phyloP scores from a whole-genome alignment of 1,139 yeast genomes.

The Taphrina populina region DNA sequence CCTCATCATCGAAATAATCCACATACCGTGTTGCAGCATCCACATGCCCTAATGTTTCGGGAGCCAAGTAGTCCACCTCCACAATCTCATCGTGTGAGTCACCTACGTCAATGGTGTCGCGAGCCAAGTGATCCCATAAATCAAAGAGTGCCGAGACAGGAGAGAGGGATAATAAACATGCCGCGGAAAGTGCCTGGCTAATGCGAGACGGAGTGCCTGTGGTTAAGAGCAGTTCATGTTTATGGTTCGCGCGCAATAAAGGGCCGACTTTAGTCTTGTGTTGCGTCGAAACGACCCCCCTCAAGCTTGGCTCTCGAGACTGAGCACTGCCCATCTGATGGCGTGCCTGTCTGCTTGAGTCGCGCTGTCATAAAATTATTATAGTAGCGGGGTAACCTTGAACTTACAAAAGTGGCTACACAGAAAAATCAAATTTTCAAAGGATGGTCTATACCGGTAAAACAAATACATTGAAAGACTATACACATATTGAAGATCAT shows the following conservation, averaged over 20 bases:
- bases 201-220: not conserved
- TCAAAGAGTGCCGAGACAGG: constrained; percentile 28
- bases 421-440: no score
- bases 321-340: constrained; percentile 11
- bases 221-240: not conserved
- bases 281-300: not conserved
- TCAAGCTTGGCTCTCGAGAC: not conserved
- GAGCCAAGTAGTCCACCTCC: constrained; percentile 12
- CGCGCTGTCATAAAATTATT: no score
- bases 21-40: constrained; percentile 17
- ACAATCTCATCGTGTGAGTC: constrained; percentile 28
- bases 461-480: no score
- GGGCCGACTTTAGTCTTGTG: constrained; percentile 17
- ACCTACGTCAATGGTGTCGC: constrained; percentile 8
- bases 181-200: constrained; percentile 15
- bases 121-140: constrained; percentile 20
- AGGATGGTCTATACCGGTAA: no score
- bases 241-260: constrained; percentile 9
- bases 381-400: no score
- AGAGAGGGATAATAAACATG: constrained; percentile 9
- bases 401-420: no score
- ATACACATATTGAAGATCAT: no score
- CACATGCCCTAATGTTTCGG: not conserved
- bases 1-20: constrained; percentile 29
- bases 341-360: no score